Base-by-base conservation (phyloP, 768 basidiomycete species). In the Mycena pura region DNA sequence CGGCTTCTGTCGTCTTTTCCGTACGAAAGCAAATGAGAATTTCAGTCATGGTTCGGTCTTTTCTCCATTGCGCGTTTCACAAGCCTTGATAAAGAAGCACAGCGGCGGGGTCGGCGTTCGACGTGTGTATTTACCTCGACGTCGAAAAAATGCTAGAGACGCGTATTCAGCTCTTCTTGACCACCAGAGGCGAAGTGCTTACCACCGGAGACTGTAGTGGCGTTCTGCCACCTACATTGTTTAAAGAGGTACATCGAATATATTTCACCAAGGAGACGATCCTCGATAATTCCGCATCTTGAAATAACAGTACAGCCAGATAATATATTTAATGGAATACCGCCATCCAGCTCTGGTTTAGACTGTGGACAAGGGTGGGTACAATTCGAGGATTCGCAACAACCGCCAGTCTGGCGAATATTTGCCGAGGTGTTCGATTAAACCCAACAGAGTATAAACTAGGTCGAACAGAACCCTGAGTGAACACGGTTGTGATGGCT, bases 181-280 rank as follows among this genome's bases (percentile, higher is more conserved):
- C 22, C 34, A n/a, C n/a, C 0, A n/a, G 19, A 10, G 48, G 55
- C 17, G n/a, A 17, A 28, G 44, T 60, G 13, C 52, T 66, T 25
- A 66, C 60, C 25, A 62, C 40, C 14, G 64, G 64, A 8, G 52
- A 66, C 40, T 5, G 27, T 14, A 44, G 44, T 15, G 41, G 47
- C 27, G 25, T 45, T 8, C 51, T 66, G 3, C 64, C 51, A 8
- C 64, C 64, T 5, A 7, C 17, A 1, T 15, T 66, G 47, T 66
- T 66, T n/a, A 11, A 39, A 3, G 19, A 59, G 43, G 64, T 55
- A 15, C 15, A 53, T 8, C 28, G 32, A 17, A 19, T 57, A 10
- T 1, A 29, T 9, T 29, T 63, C 14, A 49, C 56, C 10, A 28
- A 45, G n/a, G 22, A 51, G 48, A 25, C 28, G 14, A 3, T 49